phyloP scores from a whole-genome alignment of 2,329 filamentous ascomycete genomes.

The Furcasterigmium sp. region DNA sequence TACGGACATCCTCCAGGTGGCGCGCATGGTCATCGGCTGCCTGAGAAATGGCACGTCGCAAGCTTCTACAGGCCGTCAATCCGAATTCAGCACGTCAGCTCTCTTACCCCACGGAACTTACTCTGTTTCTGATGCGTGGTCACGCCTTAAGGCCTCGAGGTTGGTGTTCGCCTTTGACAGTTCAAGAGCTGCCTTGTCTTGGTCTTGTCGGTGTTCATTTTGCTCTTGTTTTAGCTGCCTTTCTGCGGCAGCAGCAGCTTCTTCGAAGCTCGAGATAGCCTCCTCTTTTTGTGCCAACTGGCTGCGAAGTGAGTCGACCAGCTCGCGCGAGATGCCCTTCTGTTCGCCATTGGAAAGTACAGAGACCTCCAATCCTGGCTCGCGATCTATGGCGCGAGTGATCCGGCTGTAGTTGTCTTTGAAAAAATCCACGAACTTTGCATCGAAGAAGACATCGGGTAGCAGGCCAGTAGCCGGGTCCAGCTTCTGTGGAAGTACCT shows the following conservation, averaged over 20 bases:
- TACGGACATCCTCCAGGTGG: conserved; percentile 27
- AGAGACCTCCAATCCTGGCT: conserved; percentile 82
- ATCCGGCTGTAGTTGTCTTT: conserved; percentile 93
- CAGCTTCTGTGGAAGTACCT: conserved; percentile 71
- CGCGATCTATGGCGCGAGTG: conserved; percentile 79
- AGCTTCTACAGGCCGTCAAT: background rate
- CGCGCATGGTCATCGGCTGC: conserved; percentile 21
- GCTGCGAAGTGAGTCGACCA: conserved; percentile 77
- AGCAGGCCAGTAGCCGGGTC: conserved; percentile 46
- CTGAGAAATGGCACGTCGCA: conserved; percentile 7
- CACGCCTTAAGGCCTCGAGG: conserved; percentile 65
- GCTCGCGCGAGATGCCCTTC: conserved; percentile 87
- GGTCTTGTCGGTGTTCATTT: conserved; percentile 63
- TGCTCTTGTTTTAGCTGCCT: conserved; percentile 66
- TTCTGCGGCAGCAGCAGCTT: conserved; percentile 38
- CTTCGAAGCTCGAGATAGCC: conserved; percentile 41
- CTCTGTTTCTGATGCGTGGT: conserved; percentile 62
- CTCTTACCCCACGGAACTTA: conserved; percentile 26
- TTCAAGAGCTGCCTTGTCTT: conserved; percentile 51
- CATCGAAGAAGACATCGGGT: conserved; percentile 81
- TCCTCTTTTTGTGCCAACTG: conserved; percentile 70
- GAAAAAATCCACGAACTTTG: conserved; percentile 84
- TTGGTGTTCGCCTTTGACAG: conserved; percentile 54
- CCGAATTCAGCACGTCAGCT: background rate
- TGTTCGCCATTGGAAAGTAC: conserved; percentile 74